Evolutionary conservation across 2,329 filamentous ascomycete species (phyloP), one percentile per base, ranked within the genome.

Genomic region (Colletotrichum euphorbiae): DNA sequence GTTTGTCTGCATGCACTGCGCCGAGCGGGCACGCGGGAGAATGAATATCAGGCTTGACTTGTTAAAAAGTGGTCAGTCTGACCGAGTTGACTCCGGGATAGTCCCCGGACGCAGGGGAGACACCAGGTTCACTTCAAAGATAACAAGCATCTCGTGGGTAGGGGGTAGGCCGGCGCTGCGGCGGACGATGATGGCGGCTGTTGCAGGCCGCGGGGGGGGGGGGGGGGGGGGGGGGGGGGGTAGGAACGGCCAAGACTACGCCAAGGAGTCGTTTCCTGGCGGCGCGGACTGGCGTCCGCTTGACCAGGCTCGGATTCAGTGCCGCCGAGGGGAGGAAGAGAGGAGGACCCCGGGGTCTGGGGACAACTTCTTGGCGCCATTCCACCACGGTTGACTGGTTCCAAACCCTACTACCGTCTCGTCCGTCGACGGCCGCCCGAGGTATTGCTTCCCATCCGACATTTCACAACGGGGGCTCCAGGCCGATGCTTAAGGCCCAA

Each of bases 221-320:
- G n/a, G n/a, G n/a, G n/a, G n/a, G n/a, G n/a, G n/a, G n/a, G n/a
- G n/a, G n/a, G 24, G 24, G 21, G 24, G 58, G 17, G 9, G 19
- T 42, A 3, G 9, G 28, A 12, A 11, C 33, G 19, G 61, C 61
- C 61, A 65, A 68, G 65, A 68, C 12, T 24, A 21, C 59, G 65
- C 65, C 61, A 31, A 68, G 65, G 15, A 54, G 54, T 33, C 17
- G 42, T 43, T 54, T 36, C 65, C 36, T 51, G 52, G 61, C 52
- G 55, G 33, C 21, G 19, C 60, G 60, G 60, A 45, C 52, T 43
- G 43, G 54, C 51, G 40, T 33, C 65, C 45, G 57, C 45, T 51
- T 19, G 38, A 43, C 38, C 33, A 56, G 52, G 40, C 28, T 67
- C 24, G 11, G 36, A 50, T 31, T 52, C 24, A 50, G 43, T 50